These are phyloP conservation scores for Boeremia lycopersici DNA, from an alignment of 2,329 filamentous ascomycete genomes.

Conservation along the genomic window DNA sequence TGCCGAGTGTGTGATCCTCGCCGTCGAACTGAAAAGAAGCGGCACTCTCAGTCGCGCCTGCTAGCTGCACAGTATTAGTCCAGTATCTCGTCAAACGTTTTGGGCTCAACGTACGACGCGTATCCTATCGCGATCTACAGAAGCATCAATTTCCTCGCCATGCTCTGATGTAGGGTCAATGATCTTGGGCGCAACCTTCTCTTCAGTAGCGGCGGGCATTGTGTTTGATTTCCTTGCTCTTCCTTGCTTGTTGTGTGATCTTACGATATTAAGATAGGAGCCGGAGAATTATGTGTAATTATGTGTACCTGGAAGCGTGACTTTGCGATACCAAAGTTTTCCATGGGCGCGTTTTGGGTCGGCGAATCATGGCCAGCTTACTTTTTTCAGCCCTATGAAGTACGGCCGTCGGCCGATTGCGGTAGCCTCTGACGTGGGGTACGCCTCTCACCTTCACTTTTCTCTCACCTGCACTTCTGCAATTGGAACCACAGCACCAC, in stretches of 20 bases:
- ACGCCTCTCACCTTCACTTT: conserved; percentile 25
- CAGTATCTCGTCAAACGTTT: background rate
- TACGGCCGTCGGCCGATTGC: conserved; percentile 27
- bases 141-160: conserved; percentile 40
- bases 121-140: conserved; percentile 51
- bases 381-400: conserved; percentile 36
- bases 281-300: background rate
- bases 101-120: conserved; percentile 47
- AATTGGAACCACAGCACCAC: conserved; percentile 6
- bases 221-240: conserved; percentile 15
- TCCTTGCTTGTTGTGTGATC: background rate
- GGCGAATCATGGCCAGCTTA: conserved; percentile 30
- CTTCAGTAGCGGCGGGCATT: conserved; percentile 32
- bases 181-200: conserved; percentile 25
- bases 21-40: conserved; percentile 94
- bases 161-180: conserved; percentile 33
- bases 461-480: conserved; percentile 12
- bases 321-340: conserved; percentile 37
- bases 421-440: conserved; percentile 26
- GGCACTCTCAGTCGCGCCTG: conserved; percentile 81
- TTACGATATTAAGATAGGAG: background rate
- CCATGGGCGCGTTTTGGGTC: conserved; percentile 24
- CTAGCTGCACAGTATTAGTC: conserved; percentile 63
- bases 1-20: conserved; percentile 94
- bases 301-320: conserved; percentile 17